phyloP scores from a whole-genome alignment of 306 rosid species.

The Lagenaria siceraria region DNA sequence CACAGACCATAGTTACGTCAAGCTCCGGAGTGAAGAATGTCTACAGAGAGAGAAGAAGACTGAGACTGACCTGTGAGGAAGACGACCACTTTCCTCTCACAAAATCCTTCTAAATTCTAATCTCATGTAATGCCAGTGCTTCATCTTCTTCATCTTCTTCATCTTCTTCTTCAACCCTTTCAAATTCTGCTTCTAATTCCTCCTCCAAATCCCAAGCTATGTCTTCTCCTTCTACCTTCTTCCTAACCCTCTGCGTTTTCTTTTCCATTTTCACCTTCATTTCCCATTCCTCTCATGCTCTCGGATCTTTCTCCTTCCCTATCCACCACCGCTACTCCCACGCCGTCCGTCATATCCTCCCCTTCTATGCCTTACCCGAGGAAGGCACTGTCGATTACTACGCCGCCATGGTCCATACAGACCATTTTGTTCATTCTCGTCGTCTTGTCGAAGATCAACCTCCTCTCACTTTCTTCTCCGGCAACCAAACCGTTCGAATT shows the following conservation, averaged over 20 bases:
- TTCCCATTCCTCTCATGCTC: conserved; percentile 9
- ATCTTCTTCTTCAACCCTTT: background rate
- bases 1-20: no score
- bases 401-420: conserved; percentile 50
- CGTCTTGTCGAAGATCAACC: conserved; percentile 26
- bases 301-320: conserved; percentile 38
- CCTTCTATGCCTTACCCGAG: conserved; percentile 29
- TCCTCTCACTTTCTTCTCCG: conserved; percentile 34
- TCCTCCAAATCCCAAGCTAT: background rate
- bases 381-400: conserved; percentile 59
- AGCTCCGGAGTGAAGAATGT: no score
- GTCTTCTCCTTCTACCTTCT: background rate
- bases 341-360: conserved; percentile 52
- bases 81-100: background rate
- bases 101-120: background rate
- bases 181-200: background rate
- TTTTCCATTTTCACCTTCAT: background rate
- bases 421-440: conserved; percentile 44
- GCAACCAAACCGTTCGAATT: conserved; percentile 41
- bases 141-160: background rate
- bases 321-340: conserved; percentile 61
- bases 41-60: background rate
- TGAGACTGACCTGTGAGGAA: background rate
- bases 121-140: background rate
- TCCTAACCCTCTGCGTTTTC: background rate